phyloP scores from a whole-genome alignment of 257 asterid genomes.

The Nyctanthes arbortristis region DNA sequence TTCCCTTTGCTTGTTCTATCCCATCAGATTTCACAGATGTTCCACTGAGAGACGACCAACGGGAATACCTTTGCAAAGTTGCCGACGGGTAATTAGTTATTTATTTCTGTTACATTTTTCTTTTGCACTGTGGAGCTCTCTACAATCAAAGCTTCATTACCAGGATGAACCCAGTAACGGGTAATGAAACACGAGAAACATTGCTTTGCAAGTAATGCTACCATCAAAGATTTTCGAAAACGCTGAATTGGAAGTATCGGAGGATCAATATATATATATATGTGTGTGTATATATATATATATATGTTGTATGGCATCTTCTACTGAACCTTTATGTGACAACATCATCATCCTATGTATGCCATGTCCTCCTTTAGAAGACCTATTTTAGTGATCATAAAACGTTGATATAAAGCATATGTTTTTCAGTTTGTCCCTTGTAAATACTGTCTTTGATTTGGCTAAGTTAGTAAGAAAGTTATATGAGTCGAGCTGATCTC shows the following conservation, averaged over 20 bases:
- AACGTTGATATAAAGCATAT: background rate
- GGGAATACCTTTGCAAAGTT: slow-evolving; percentile 77
- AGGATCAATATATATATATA: background rate
- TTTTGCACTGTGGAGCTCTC: background rate
- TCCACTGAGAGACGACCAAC: slow-evolving; percentile 93
- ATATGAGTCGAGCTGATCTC: no score
- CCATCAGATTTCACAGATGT: slow-evolving; percentile 91
- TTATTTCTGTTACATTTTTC: background rate
- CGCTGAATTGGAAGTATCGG: background rate
- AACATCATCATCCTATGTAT: background rate
- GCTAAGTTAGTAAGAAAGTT: no score
- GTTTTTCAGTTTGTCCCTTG: no score
- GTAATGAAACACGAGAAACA: slow-evolving; percentile 90
- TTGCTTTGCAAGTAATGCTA: slow-evolving; percentile 60
- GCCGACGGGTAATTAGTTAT: slow-evolving; percentile 72
- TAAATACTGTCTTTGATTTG: no score
- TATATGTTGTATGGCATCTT: background rate
- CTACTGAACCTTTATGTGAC: background rate
- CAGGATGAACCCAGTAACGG: slow-evolving; percentile 79
- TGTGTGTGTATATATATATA: no score
- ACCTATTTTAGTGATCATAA: background rate
- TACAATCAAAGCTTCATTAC: background rate
- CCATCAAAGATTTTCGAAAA: background rate
- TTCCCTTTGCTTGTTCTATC: background rate
- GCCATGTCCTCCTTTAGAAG: background rate